phyloP scores from a whole-genome alignment of 129 eudicot species.

The Deinandra increscens region DNA sequence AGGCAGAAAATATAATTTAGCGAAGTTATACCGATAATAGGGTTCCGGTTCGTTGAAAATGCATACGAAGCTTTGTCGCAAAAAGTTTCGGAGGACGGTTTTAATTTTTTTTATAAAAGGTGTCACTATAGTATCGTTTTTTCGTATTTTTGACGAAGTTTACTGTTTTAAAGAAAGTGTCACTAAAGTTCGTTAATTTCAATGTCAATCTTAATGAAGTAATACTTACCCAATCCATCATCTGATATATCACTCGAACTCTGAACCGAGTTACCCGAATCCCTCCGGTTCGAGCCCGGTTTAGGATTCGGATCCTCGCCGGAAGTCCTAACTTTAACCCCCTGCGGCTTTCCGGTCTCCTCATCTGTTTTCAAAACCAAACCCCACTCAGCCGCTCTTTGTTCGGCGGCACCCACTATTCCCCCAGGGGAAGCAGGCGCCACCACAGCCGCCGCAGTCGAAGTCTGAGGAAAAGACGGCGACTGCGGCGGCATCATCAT shows the following conservation, averaged over 20 bases:
- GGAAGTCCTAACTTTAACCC: conserved; percentile 77
- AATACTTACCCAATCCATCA: conserved; percentile 35
- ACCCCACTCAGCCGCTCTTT: conserved; percentile 99
- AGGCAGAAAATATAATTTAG: too few species aligned
- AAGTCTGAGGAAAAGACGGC: not conserved
- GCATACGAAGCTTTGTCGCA: too few species aligned
- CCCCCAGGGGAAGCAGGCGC: conserved; percentile 33
- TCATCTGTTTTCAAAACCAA: conserved; percentile 71
- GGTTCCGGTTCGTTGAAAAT: too few species aligned
- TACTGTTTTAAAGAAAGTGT: too few species aligned
- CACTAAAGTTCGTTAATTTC: not conserved
- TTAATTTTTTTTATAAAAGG: too few species aligned
- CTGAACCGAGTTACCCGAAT: conserved; percentile 73
- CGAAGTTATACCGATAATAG: too few species aligned
- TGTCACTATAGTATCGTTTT: too few species aligned
- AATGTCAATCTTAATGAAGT: not conserved
- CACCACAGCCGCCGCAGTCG: conserved; percentile 11
- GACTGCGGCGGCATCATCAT: conserved; percentile 23
- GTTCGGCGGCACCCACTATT: conserved; percentile 62
- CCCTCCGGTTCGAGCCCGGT: conserved; percentile 52
- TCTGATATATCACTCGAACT: conserved; percentile 81
- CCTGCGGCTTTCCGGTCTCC: conserved; percentile 83
- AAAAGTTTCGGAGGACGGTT: too few species aligned
- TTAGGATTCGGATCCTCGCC: conserved; percentile 59
- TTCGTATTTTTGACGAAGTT: too few species aligned